Evolutionary conservation across 805 yeast species (phyloP), one percentile per base, ranked within the genome.

Genomic region (Kodamaea fukazawae): DNA sequence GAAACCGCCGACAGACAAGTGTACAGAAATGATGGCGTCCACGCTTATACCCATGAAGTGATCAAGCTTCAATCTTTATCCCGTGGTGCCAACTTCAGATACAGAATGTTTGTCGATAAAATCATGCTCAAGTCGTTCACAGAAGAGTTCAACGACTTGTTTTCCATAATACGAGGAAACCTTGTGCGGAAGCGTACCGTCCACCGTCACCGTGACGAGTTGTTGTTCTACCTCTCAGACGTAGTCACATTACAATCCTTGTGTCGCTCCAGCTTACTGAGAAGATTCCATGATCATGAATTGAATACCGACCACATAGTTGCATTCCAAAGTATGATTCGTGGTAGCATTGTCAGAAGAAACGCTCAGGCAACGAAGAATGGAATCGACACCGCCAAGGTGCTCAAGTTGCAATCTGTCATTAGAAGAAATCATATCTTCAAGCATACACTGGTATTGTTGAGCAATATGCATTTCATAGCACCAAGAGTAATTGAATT

Each of bases 1-100:
- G 23, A 20, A 20, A 8, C 5, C 23, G 23, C 5, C 5, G 32
- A 29, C 18, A 29, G 32, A 29, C 6, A 14, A 14, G 32, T 27
- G 18, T 27, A 29, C 7, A 16, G 14, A 20, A 20, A 20, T 8
- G 23, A 20, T 32, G 11, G 26, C 16, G 43, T 42, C 11, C 43
- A 41, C 12, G 23, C 43, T 28, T 41, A 39, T 7, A 16, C 28
- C 12, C 47, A 29, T 12, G 38, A 61, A 38, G 73, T 83, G 28
- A 61, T 72, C 28, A 66, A 62, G 40, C 63, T 89, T 12, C 96
- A 89, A 57, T 77, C 93, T 0, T 61, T 80, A 16, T 73, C 86
- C 12, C 68, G 87, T 48, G 95, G 93, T 13, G 79, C 86, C 0
- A 67, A 78, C 29, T 64, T 76, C 40, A 71, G 96, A 38, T 85